Base-by-base conservation (phyloP, 805 yeast genomes). In the Ogataea ganodermae region DNA sequence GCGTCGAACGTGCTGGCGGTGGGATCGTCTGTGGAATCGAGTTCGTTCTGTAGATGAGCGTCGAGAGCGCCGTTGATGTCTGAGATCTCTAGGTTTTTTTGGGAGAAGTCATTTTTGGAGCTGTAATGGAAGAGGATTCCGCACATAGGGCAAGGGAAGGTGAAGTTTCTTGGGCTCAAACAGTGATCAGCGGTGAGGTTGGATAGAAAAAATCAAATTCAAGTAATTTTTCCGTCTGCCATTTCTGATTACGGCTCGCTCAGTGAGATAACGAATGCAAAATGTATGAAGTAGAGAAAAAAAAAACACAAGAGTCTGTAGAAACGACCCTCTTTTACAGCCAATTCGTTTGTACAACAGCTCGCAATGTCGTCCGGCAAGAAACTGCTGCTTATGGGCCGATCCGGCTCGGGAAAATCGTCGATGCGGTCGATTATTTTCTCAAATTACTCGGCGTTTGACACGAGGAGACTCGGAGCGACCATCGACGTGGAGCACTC, bases 401-500 rank as follows among this genome's bases (percentile, higher is more conserved):
- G 98, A 37, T 85, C 96, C 22, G 98, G 99, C 36, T 89, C 97
- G 4, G 99, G 99, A 1, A 94, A 94, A 66, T 89, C 97, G 2
- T 90, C 97, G 1, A 94, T 94, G 99, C 76, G 98, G 58, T 89
- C 96, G 38, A 92, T 94, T 51, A 94, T 94, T 56, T 94, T 94
- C 67, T 84, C 95, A 58, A 94, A 94, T 63, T 94, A 94, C 67
- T 88, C 96, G 1, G 99, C 99, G 0, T 88, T 92, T 62, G 99
- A 94, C 63, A 94, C 99, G 2, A 77, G 98, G 53, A 75, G 98
- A 48, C 69, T 94, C 12, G 98, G 98, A 1, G 98, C 99, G 9
- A 94, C 99, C 0, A 91, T 94, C 48, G 99, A 94, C 62, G 97
- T 94, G n/a, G 99, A 94, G 63, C 97, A 94, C 63, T 89, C 97